A percentile compares a stretch with the other conserved stretches of the same genome.
Conservation (phyloP, 176 grass and related monocot genomes). For the Musa beccarii region DNA sequence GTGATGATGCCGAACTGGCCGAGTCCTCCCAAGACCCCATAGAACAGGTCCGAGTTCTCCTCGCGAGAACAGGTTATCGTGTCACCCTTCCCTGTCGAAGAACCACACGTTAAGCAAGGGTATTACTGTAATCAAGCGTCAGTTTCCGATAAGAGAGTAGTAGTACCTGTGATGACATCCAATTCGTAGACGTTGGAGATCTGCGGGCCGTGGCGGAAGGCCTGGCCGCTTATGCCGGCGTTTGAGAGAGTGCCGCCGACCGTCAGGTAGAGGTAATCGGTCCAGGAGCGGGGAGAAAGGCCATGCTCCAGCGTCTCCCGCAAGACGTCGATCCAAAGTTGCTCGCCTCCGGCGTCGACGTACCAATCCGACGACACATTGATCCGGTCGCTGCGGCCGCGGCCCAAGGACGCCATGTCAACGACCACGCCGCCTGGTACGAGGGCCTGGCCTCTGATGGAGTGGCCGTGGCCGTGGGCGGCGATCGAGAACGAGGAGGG, state of each 20-base stretch:
- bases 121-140: no score
- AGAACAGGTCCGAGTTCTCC: constrained; percentile 47
- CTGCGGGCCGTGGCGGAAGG: constrained; percentile 62
- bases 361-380: constrained; percentile 23
- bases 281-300: constrained; percentile 37
- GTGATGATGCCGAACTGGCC: constrained; percentile 62
- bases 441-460: constrained; percentile 33
- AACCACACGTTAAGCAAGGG: no score
- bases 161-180: constrained; percentile 61
- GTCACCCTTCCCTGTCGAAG: constrained; percentile 43
- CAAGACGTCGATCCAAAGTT: constrained; percentile 54
- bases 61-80: constrained; percentile 32
- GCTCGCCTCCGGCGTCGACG: constrained; percentile 46
- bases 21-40: constrained; percentile 39
- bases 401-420: constrained; percentile 34
- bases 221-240: constrained; percentile 51
- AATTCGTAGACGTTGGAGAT: constrained; percentile 57
- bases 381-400: constrained; percentile 13
- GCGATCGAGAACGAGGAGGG: constrained; percentile 31
- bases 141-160: no score
- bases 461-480: constrained; percentile 38
- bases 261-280: constrained; percentile 46
- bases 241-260: constrained; percentile 78
- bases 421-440: constrained; percentile 33
- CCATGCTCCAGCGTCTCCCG: constrained; percentile 31